Evolutionary conservation across 164 flowering plant genomes (phyloP), one percentile per base, ranked within the genome.

Genomic region (Pachysandra terminalis): DNA sequence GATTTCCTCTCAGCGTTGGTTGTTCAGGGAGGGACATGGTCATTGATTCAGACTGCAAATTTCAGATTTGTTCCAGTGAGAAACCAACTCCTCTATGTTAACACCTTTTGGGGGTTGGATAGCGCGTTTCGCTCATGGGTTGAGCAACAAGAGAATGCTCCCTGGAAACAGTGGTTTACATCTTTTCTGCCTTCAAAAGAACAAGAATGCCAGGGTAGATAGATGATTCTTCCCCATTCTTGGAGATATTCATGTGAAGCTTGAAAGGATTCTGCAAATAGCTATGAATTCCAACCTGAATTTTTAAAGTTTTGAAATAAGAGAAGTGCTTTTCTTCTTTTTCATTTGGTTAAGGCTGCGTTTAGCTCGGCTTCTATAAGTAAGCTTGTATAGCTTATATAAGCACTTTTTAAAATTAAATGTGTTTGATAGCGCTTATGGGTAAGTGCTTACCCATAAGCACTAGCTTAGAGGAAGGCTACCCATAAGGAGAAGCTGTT

Each of bases 31-130:
- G 92, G 88, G 17, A 40, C 86, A 65, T 91, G 98, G 97, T 94
- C 98, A 23, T 21, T 85, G 22, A 79, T 90, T 64, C 97, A 93
- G 74, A 80, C 84, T 66, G 91, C 80, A 9, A 93, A 93, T 71
- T 91, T 91, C 68, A 85, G 97, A 15, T 93, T 61, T 68, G 65
- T 93, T 56, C 97, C 97, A 3, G 93, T 93, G 64, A 70, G 84
- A 68, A 84, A 93, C 73, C 97, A 91, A 64, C 96, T 93, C 22
- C 85, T 91, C 12, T 91, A 93, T 74, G 97, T 87, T 60, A 91
- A 91, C 73, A 52, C 80, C 56, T 90, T 93, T 81, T 91, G 97
- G 81, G 73, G 88, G 84, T 58, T 93, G 67, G 98, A 93, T 70
- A 91, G 97, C 68, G 83, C 88, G 37, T 88, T 93, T 59, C 71